phyloP scores from a whole-genome alignment of 495 filamentous ascomycete species.

The Penicillium taxi region DNA sequence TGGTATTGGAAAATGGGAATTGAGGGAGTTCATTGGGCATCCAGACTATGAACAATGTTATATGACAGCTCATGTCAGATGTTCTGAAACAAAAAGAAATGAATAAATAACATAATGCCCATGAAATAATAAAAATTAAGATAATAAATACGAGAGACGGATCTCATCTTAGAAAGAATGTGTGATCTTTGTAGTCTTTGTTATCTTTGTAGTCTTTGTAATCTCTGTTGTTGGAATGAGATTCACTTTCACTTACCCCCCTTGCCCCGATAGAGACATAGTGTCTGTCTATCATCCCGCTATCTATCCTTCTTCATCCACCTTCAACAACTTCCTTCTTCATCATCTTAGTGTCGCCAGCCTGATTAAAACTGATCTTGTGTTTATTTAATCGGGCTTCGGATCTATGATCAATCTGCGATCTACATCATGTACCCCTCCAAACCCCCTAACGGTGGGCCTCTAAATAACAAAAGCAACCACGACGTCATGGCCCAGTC shows the following conservation, averaged over 20 bases:
- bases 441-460: conserved; percentile 19
- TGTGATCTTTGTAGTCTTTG: no score
- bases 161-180: no score
- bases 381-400: conserved; percentile 2
- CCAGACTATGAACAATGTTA: no score
- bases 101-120: no score
- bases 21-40: no score
- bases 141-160: no score
- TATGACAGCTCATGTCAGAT: no score
- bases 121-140: no score
- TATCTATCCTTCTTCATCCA: neutral
- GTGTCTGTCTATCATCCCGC: conserved; percentile 1
- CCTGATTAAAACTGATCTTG: neutral
- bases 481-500: conserved; percentile 14
- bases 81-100: no score
- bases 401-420: conserved; percentile 9
- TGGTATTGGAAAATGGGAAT: no score
- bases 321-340: neutral
- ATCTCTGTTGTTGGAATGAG: conserved; percentile 12
- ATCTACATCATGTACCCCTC: conserved; percentile 33
- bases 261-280: no score
- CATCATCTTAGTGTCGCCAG: neutral
- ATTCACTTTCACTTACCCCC: conserved; percentile 13
- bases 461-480: conserved; percentile 16
- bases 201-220: no score